Evolutionary conservation across 1,284 basidiomycete species (phyloP), one percentile per base, ranked within the genome.

Genomic region (Pseudozyma thailandica): DNA sequence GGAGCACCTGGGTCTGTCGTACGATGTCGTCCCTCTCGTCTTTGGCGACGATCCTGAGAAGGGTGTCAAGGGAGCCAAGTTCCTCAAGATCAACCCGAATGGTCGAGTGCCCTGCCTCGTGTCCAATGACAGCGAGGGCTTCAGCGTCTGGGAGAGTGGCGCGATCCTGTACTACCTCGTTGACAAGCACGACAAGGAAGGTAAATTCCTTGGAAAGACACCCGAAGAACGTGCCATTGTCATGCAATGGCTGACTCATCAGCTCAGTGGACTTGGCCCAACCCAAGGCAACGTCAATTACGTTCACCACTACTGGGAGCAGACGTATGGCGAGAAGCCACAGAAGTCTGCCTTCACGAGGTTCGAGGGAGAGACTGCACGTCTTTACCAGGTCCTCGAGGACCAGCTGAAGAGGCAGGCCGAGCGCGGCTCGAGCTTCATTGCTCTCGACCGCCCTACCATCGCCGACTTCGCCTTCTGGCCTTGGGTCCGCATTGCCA

Each of bases 391-490:
- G 41, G 45, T 80, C 0, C 57, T 78, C 21, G 77, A 80, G 20
- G 68, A 65, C 4, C 78, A 74, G 49, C 63, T 80, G 12, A 61
- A 55, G 42, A 45, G 44, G 23, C 77, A 79, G 59, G 30, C 57
- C 23, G 35, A 63, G 56, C 52, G 66, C 12, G 77, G 78, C 13
- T 70, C 69, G 21, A 37, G 51, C 48, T 80, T 56, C 39, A 58
- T 80, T 31, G 78, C 69, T 4, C 62, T 75, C 16, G 78, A 79
- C 59, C 70, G 77, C 12, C 73, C 74, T 21, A 79, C 77, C 13
- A 68, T 79, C 25, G 78, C 78, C 23, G 78, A 80, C 49, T 72
- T 73, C 39, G 50, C 69, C 57, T 78, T 77, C 60, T 77, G 63
- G 61, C 21, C 61, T 33, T 78, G 76, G 72, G 64, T 72, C 30